Evolutionary conservation across 192 early-diverging fungal genomes (phyloP).

Genomic region (Dispira simplex): DNA sequence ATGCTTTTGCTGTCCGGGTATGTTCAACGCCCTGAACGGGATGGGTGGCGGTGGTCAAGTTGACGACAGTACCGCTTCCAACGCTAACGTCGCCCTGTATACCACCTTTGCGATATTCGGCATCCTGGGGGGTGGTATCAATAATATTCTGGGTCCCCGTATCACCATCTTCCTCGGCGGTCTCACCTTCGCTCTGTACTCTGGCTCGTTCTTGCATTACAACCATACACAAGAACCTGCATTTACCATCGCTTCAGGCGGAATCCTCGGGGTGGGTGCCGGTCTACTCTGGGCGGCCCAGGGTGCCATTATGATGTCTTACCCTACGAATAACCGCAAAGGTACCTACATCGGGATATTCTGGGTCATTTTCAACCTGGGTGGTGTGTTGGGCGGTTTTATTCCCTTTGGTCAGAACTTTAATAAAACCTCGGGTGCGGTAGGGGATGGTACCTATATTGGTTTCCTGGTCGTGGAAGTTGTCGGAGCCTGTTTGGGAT

Average conservation of each 20-base stretch:
- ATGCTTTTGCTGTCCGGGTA: conserved; percentile 65
- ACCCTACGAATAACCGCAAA: conserved; percentile 68
- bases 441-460: conserved; percentile 58
- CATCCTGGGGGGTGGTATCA: conserved; percentile 54
- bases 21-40: conserved; percentile 56
- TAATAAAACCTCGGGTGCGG: conserved; percentile 24
- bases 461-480: conserved; percentile 54
- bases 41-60: conserved; percentile 54
- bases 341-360: conserved; percentile 69
- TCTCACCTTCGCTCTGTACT: conserved; percentile 57
- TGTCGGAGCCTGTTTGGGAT: conserved; percentile 36
- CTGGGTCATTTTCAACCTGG: conserved; percentile 81
- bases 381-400: conserved; percentile 63
- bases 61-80: conserved; percentile 38
- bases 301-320: conserved; percentile 75
- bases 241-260: conserved; percentile 62
- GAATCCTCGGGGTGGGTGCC: conserved; percentile 67
- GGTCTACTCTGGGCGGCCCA: conserved; percentile 68
- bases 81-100: conserved; percentile 66
- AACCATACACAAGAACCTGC: conserved; percentile 36
- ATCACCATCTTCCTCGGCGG: conserved; percentile 51
- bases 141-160: conserved; percentile 64
- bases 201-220: conserved; percentile 54
- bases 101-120: conserved; percentile 64
- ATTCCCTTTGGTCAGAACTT: conserved; percentile 59